Base-by-base conservation (phyloP, 305 asterid species). In the Fraxinus xanthoxyloides region DNA sequence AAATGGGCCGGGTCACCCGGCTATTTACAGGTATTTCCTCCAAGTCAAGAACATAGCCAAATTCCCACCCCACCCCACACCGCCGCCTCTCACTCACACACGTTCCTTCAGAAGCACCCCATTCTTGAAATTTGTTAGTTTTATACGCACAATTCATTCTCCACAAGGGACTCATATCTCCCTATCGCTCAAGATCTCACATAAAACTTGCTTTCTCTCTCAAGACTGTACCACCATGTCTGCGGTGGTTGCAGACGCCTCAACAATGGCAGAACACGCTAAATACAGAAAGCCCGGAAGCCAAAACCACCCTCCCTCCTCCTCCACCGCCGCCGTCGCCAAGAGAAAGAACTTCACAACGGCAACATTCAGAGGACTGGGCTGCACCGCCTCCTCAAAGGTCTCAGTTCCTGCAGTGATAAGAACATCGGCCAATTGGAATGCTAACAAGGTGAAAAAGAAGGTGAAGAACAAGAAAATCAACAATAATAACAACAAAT, bases 391-490 rank as follows among this genome's bases (percentile, higher is more conserved):
- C 80, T 88, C 97, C 75, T 83, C 97, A 7, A 93, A 90, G 74
- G 97, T 95, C 31, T 95, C 97, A 1, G 92, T 92, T 5, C 94
- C 96, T 48, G 91, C 94, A 0, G 90, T 86, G 0, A 93, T 95
- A 21, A 88, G 97, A 86, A 85, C 89, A 1, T 93, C 98, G 0
- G 92, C 95, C 79, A 87, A 89, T 72, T 93, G 97, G 98, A 93
- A 93, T 70, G 84, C 90, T 79, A 91, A 92, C 90, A 92, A 89
- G 84, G 87, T 90, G 36, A 95, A 88, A 82, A 93, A 90, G 90
- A 93, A 91, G 74, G 89, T 85, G 32, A 88, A 85, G 80, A 77
- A 85, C 76, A 88, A 89, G 90, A 92, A 87, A 79, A 88, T 61
- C 77, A 81, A 79, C 72, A 79, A 32, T 59, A 67, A 40, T 21